Evolutionary conservation across 176 grass and related monocot species (phyloP).

Genomic region (Melocanna baccifera): DNA sequence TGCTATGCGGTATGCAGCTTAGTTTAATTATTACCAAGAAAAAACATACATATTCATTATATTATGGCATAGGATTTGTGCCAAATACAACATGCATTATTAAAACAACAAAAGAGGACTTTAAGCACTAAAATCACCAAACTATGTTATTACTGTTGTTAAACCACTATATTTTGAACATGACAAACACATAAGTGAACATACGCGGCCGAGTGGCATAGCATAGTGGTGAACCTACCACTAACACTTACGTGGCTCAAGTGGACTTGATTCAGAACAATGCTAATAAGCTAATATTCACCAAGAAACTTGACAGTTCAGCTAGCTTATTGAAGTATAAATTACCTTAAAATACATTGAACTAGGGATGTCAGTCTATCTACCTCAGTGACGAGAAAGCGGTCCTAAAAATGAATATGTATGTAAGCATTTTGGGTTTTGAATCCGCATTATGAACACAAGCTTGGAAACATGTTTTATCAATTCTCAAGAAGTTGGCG

Average conservation of each 20-base stretch:
- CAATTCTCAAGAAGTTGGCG: background rate
- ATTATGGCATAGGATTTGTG: background rate
- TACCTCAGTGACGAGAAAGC: background rate
- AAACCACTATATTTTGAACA: background rate
- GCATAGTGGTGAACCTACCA: background rate
- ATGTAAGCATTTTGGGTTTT: background rate
- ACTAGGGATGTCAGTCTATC: background rate
- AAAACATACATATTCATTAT: background rate
- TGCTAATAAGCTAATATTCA: background rate
- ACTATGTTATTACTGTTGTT: background rate
- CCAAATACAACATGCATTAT: background rate
- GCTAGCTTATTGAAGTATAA: conserved; percentile 5
- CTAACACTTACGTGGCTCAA: background rate
- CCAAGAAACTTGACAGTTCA: background rate
- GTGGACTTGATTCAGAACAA: background rate
- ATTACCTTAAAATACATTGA: conserved; percentile 20
- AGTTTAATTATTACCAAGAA: background rate
- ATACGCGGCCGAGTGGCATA: background rate
- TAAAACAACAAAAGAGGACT: background rate
- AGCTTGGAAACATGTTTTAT: background rate
- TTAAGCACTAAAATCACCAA: background rate
- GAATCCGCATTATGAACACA: background rate
- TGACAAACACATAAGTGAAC: background rate
- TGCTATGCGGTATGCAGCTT: background rate
- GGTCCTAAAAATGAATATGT: background rate